Percentiles rank a stretch among this genome's conserved stretches.
These are phyloP conservation scores for Pythium catenulatum DNA, from an alignment of 352 stramenopile species.

Conservation along the genomic window DNA sequence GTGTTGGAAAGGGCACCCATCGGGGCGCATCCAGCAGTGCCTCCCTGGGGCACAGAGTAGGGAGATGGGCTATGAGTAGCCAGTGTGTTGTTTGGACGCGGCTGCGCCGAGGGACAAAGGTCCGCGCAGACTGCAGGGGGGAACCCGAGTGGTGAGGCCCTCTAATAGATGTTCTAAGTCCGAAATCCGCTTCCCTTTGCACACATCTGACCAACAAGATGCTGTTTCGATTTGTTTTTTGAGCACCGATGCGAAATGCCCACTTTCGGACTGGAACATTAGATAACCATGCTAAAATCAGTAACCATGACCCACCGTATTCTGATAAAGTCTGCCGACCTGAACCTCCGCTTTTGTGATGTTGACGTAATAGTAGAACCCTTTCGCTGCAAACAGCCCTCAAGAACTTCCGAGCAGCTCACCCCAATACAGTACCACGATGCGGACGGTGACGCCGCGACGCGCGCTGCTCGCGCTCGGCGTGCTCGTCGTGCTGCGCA, in stretches of 20 bases:
- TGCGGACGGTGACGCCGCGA: constrained; percentile 47
- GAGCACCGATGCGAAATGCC: no score
- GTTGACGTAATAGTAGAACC: constrained; percentile 38
- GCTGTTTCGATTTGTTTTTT: no score
- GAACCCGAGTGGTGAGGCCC: background rate
- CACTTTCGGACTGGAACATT: no score
- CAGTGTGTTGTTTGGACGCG: background rate
- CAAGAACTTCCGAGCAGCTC: background rate
- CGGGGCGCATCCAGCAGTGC: background rate
- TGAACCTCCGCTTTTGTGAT: constrained; percentile 36
- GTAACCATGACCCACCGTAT: background rate
- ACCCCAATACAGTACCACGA: background rate
- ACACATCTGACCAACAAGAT: background rate
- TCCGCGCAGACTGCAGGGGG: background rate
- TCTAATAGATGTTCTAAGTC: background rate
- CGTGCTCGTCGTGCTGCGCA: constrained; percentile 70
- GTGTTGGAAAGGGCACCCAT: background rate
- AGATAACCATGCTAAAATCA: background rate
- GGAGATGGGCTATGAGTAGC: no score
- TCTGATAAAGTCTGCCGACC: background rate
- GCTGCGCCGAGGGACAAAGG: background rate
- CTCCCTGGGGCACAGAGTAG: background rate
- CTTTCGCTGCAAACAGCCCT: background rate
- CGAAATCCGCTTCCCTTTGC: background rate
- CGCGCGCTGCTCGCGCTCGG: constrained; percentile 65